A percentile compares a stretch with the other conserved stretches of the same genome.
Conservation (phyloP, 2,329 filamentous ascomycete genomes). For the Scorias spongiosa region DNA sequence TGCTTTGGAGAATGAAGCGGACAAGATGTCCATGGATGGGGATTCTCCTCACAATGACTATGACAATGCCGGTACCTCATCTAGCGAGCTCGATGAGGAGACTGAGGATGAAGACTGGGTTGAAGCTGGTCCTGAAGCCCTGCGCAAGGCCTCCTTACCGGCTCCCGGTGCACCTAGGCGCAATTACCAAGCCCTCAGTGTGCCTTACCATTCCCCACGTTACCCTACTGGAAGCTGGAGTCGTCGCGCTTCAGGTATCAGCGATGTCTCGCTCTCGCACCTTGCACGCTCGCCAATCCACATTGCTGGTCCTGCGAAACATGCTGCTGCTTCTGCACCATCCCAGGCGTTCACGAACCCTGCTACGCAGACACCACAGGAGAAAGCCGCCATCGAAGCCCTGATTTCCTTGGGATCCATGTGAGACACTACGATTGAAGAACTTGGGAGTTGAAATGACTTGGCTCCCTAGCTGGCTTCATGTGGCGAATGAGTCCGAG, state of each 20-base stretch:
- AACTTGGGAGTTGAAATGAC: neutral
- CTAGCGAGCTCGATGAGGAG: slow-evolving; percentile 39
- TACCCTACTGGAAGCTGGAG: slow-evolving; percentile 12
- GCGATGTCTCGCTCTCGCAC: slow-evolving; percentile 1
- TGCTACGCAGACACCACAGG: slow-evolving; percentile 42
- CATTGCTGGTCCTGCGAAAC: slow-evolving; percentile 12
- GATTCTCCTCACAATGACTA: slow-evolving; percentile 59
- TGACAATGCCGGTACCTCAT: slow-evolving; percentile 38
- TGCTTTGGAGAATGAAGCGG: slow-evolving; percentile 72
- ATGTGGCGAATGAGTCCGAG: neutral
- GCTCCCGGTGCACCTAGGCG: slow-evolving; percentile 13
- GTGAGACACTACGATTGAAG: slow-evolving; percentile 17
- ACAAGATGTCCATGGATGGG: slow-evolving; percentile 84
- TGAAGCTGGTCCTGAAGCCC: slow-evolving; percentile 68
- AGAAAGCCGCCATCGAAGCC: slow-evolving; percentile 69
- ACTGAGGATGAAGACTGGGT: slow-evolving; percentile 97
- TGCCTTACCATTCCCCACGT: slow-evolving; percentile 10
- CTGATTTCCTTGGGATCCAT: slow-evolving; percentile 64
- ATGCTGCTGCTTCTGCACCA: slow-evolving; percentile 5
- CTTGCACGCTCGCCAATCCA: neutral
- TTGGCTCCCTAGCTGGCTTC: neutral
- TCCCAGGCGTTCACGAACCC: slow-evolving; percentile 1
- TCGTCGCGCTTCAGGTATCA: slow-evolving; percentile 11
- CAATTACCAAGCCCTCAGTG: slow-evolving; percentile 17
- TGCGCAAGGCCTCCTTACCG: slow-evolving; percentile 47